phyloP scores from a whole-genome alignment of 1,139 yeast species.

The Geotrichum phurueaensis region DNA sequence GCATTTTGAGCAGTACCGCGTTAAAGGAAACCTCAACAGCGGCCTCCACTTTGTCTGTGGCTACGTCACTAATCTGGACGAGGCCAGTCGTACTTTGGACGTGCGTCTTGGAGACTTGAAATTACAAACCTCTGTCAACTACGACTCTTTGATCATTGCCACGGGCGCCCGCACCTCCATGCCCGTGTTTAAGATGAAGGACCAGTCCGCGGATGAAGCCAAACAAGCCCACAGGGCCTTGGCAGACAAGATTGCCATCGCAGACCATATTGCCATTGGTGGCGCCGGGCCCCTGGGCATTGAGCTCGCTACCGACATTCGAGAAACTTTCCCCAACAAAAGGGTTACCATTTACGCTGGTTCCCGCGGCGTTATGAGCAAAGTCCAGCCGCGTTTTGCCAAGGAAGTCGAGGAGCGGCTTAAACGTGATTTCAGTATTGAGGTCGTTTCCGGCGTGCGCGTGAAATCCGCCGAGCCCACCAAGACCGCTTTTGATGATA shows the following conservation, averaged over 20 bases:
- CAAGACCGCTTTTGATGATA: too few relatives aligned
- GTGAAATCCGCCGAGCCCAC: too few relatives aligned
- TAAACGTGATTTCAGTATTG: too few relatives aligned
- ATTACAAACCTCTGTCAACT: background rate
- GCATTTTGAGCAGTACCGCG: slow-evolving; percentile 1
- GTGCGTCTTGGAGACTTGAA: background rate
- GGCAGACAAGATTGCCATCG: background rate
- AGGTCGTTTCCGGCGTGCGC: too few relatives aligned
- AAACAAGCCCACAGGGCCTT: background rate
- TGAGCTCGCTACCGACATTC: slow-evolving; percentile 9
- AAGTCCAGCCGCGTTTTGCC: background rate
- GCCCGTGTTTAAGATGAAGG: slow-evolving; percentile 26
- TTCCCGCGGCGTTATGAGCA: slow-evolving; percentile 2
- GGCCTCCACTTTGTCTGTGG: slow-evolving; percentile 9
- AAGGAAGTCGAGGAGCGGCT: too few relatives aligned
- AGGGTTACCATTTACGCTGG: slow-evolving; percentile 8
- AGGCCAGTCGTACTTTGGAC: background rate
- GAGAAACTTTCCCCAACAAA: slow-evolving; percentile 6
- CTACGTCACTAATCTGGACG: background rate
- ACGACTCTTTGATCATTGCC: slow-evolving; percentile 4
- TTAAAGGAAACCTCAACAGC: background rate
- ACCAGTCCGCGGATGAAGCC: slow-evolving; percentile 39
- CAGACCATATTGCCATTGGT: slow-evolving; percentile 9
- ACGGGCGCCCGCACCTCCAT: slow-evolving; percentile 3
- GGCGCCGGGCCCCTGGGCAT: slow-evolving; percentile 10